Evolutionary conservation across 1,284 basidiomycete genomes (phyloP).

Genomic region (Phellopilus nigrolimitatus): DNA sequence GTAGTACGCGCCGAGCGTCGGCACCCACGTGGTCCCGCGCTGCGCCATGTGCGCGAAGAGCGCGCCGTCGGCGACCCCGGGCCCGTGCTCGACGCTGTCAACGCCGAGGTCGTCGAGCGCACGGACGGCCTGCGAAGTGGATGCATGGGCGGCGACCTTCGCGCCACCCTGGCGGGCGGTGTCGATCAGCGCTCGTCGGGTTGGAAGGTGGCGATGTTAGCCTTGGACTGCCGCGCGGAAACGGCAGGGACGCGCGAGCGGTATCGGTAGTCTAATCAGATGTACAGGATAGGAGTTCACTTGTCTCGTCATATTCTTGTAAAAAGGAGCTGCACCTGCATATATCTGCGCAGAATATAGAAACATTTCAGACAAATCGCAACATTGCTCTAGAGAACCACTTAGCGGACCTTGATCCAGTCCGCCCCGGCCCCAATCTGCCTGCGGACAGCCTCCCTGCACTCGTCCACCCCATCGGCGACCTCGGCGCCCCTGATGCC

Average conservation of each 20-base stretch:
- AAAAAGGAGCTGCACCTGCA: too few relatives aligned
- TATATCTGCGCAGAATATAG: conserved; percentile 5
- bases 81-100: conserved; percentile 49
- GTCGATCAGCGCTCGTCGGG: conserved; percentile 46
- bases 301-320: too few relatives aligned
- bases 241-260: conserved; percentile 42
- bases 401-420: conserved; percentile 48
- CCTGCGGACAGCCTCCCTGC: conserved; percentile 50
- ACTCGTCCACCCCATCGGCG: conserved; percentile 54
- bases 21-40: conserved; percentile 40
- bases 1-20: conserved; percentile 54
- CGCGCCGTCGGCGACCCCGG: conserved; percentile 30
- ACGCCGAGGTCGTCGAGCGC: conserved; percentile 35
- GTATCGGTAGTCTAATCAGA: conserved; percentile 52
- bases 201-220: conserved; percentile 41
- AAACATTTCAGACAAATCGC: too few relatives aligned
- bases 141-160: conserved; percentile 58
- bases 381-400: conserved; percentile 2
- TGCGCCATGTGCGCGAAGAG: conserved; percentile 14
- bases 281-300: too few relatives aligned
- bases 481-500: conserved; percentile 54
- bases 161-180: conserved; percentile 49
- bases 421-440: conserved; percentile 68
- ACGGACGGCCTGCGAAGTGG: conserved; percentile 35
- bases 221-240: conserved; percentile 31